Base-by-base conservation (phyloP, 805 yeast genomes). In the Saturnispora bothae region DNA sequence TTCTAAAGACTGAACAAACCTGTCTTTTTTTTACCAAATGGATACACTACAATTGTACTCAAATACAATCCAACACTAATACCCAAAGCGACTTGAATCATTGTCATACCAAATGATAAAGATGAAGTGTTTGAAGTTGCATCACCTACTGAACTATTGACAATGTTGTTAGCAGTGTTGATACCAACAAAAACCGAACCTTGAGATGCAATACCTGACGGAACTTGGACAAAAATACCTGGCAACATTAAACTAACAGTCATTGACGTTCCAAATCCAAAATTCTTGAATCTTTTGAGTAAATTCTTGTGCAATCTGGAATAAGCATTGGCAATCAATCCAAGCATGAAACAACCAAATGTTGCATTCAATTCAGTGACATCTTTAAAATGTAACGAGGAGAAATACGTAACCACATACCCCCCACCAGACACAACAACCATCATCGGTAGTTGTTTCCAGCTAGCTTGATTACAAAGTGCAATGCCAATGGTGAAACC, bases 241-340 rank as follows among this genome's bases (percentile, higher is more conserved):
- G 97, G 97, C 39, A 89, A 60, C 95, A 89, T 89, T 5, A 95
- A 92, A 18, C 94, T 80, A 19, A 88, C 94, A 0, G 97, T 96
- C 63, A 89, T 73, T 21, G 54, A 52, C 5, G 60, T 44, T 3
- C 57, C 51, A 22, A 47, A 47, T 4, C 42, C 29, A 25, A 32
- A 37, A 14, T 26, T 17, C 9, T 47, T 43, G 13, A 54, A 45
- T n/a, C 43, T 43, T 34, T 48, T 48, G 34, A 48, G 49, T 28
- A 53, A 39, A 2, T 95, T 95, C 54, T 80, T 83, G 50, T 88
- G 79, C 9, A 88, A 54, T 52, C 97, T 73, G 0, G 95, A 83
- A 57, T 89, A 89, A 37, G 84, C 61, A 53, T 89, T 89, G 31
- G 95, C 95, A 52, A 84, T 56, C 16, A 89, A 64, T 3, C 97